Evolutionary conservation across 2,329 filamentous ascomycete species (phyloP).

Genomic region (Coniochaeta ligniaria): DNA sequence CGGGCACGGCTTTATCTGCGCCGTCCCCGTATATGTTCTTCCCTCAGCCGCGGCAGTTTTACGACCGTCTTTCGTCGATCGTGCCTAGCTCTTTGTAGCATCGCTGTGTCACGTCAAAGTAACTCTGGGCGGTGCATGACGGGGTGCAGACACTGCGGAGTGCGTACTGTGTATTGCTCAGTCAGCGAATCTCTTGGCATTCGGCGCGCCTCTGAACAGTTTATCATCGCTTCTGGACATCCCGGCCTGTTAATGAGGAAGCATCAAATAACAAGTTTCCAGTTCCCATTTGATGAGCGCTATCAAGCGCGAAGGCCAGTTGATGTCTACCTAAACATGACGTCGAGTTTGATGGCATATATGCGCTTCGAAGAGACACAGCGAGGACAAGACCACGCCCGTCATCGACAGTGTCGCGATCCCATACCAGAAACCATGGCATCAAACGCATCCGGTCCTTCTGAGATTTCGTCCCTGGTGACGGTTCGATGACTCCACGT

Average conservation of each 20-base stretch:
- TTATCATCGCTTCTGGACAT: background rate
- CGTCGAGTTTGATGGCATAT: background rate
- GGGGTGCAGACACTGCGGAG: too few species aligned
- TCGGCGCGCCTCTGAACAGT: too few species aligned
- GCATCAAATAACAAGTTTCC: background rate
- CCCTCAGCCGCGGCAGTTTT: too few species aligned
- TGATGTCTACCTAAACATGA: background rate
- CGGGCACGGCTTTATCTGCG: background rate
- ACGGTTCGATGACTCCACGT: background rate
- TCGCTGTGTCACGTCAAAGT: too few species aligned
- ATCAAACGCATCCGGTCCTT: background rate
- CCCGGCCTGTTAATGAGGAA: background rate
- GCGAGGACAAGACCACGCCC: background rate
- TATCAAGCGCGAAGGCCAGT: background rate
- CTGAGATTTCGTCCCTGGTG: background rate
- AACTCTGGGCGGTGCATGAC: too few species aligned
- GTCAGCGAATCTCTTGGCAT: background rate
- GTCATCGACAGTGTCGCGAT: background rate
- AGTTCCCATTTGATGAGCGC: background rate
- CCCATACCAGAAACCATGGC: too few species aligned
- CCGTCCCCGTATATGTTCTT: too few species aligned
- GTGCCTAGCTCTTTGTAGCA: too few species aligned
- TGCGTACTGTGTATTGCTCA: background rate
- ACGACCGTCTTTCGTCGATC: too few species aligned
- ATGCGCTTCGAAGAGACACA: background rate